Conservation (phyloP, 2,329 filamentous ascomycete genomes). For the Colletotrichum eremochloae region DNA sequence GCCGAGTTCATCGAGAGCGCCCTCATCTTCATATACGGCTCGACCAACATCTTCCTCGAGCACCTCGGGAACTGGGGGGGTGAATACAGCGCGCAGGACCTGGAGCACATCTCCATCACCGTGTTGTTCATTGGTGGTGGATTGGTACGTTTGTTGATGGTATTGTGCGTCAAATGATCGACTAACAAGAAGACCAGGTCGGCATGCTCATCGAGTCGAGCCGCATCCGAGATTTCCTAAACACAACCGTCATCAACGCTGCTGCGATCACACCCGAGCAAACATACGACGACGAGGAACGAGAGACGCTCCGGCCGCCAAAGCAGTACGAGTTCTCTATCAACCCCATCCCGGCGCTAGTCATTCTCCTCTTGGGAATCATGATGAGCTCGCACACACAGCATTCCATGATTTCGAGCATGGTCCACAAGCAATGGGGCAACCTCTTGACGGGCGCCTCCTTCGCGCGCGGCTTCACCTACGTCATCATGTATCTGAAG, state of each 20-base stretch:
- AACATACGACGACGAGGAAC: slow-evolving; percentile 59
- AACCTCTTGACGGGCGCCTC: slow-evolving; percentile 85
- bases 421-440: slow-evolving; percentile 96
- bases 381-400: slow-evolving; percentile 98
- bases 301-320: slow-evolving; percentile 64
- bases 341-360: slow-evolving; percentile 88
- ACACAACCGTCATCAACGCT: slow-evolving; percentile 61
- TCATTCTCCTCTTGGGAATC: slow-evolving; percentile 88
- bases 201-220: slow-evolving; percentile 89
- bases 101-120: slow-evolving; percentile 94
- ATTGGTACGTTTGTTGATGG: slow-evolving; percentile 67
- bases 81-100: slow-evolving; percentile 81
- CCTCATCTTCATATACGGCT: slow-evolving; percentile 90
- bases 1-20: slow-evolving; percentile 92
- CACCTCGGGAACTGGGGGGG: slow-evolving; percentile 81
- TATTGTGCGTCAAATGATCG: not conserved
- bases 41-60: slow-evolving; percentile 92
- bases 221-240: slow-evolving; percentile 75
- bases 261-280: slow-evolving; percentile 49
- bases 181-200: slow-evolving; percentile 60
- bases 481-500: slow-evolving; percentile 82
- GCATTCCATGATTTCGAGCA: slow-evolving; percentile 83
- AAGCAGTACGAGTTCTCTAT: slow-evolving; percentile 80
- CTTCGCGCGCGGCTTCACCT: slow-evolving; percentile 82
- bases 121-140: slow-evolving; percentile 95